Evolutionary conservation across 2,329 filamentous ascomycete genomes (phyloP), one percentile per base, ranked within the genome.

Genomic region (Chaetothyriales sp.): DNA sequence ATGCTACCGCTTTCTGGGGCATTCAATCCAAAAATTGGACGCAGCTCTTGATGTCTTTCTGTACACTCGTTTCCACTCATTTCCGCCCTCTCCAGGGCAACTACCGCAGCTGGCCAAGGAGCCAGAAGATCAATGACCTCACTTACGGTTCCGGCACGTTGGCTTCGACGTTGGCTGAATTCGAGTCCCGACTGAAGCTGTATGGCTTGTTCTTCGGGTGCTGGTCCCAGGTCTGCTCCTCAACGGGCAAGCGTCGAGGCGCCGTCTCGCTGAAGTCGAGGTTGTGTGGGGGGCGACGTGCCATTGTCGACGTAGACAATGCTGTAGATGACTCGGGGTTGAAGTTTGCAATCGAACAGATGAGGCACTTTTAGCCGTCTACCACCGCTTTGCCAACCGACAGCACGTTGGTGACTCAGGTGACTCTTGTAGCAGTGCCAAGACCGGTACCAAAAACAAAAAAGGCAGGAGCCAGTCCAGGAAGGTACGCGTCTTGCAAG

Each of bases 141-240:
- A 54, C 54, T 54, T 52, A 54, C 52, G 25, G 2, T 22, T 28
- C 33, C 15, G 50, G 40, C 8, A 44, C 47, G 18, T 51, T 46
- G 43, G 46, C 49, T 45, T 19, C 43, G 19, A 40, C 49, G 2
- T 51, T 20, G 46, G 49, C 48, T 25, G 43, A 43, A 19, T 43
- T 25, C 13, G 47, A 40, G 45, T 53, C 50, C 25, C 37, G 45
- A 28, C 44, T 43, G 18, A 43, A 48, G 43, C 29, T 15, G 43
- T 51, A 43, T 40, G 50, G 44, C 9, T 20, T 44, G 29, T 51
- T 51, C 22, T 50, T 56, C 20, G 54, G 54, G 33, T 53, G 53
- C 2, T 49, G 10, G 2, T 44, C 37, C 53, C 53, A 55, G 6
- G 29, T 9, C 46, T 44, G 37, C 13, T 44, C 25, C 18, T 55